These are phyloP conservation scores for Phialophora tarda DNA, from an alignment of 2,329 filamentous ascomycete species.

Conservation along the genomic window DNA sequence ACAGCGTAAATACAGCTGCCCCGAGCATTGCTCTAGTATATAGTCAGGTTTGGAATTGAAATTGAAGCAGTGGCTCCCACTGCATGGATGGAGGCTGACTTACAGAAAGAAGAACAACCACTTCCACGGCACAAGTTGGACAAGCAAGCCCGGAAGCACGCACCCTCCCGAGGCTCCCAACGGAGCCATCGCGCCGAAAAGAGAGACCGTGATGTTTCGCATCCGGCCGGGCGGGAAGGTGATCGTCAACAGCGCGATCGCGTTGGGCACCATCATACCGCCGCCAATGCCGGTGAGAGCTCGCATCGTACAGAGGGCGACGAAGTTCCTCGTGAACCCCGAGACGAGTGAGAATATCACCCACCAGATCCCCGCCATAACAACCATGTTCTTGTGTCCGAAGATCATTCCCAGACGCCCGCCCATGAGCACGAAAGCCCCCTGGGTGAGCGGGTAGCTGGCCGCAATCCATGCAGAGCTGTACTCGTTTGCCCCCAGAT, in stretches of 20 bases:
- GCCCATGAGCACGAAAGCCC: constrained; percentile 64
- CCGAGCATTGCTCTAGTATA: constrained; percentile 39
- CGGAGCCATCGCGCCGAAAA: constrained; percentile 57
- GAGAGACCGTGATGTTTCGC: constrained; percentile 48
- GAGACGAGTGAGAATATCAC: constrained; percentile 59
- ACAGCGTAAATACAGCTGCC: constrained; percentile 36
- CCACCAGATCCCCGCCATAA: constrained; percentile 62
- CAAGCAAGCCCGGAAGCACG: constrained; percentile 51
- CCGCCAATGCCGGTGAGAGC: constrained; percentile 59
- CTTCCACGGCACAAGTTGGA: constrained; percentile 47
- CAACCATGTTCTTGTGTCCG: constrained; percentile 62
- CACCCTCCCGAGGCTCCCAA: constrained; percentile 54
- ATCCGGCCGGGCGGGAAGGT: constrained; percentile 55
- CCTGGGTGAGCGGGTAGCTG: constrained; percentile 58
- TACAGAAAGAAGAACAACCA: constrained; percentile 52
- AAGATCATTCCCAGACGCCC: constrained; percentile 64
- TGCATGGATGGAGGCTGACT: constrained; percentile 21
- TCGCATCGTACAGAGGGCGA: constrained; percentile 52
- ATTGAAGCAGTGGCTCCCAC: too few species aligned
- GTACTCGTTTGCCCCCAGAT: constrained; percentile 22
- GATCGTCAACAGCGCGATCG: constrained; percentile 57
- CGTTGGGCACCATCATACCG: constrained; percentile 59
- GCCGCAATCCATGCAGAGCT: constrained; percentile 46
- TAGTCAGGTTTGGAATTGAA: not conserved
- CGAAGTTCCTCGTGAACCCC: constrained; percentile 55